Evolutionary conservation across 257 asterid genomes (phyloP), one percentile per base, ranked within the genome.

Genomic region (Cruciata laevipes): DNA sequence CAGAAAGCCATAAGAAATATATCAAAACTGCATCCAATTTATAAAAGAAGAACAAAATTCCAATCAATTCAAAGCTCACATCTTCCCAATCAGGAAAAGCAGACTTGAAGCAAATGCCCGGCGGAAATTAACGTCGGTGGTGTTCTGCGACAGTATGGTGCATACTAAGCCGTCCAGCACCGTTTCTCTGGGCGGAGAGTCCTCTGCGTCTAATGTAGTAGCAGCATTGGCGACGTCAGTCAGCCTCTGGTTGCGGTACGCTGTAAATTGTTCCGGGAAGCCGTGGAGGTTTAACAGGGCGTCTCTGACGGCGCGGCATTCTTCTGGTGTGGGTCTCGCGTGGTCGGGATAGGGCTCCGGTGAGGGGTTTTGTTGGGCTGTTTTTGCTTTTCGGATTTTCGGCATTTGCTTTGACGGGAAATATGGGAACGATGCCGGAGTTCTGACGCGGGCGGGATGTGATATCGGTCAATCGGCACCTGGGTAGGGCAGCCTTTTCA

Each of bases 81-180:
- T 84, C 74, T 70, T 84, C 81, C 96, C 96, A 91, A 35, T 81
- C 75, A 47, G 96, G 96, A 70, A 87, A 89, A 80, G 90, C 83
- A 60, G 74, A 66, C 76, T 81, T 91, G 40, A 80, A 72, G 84
- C 84, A 76, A 91, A 91, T 23, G 95, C 98, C 86, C 73, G 87
- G 6, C 77, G 94, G 68, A 94, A 84, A 74, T 88, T 91, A 63
- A 74, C 82, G 77, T 91, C 96, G 23, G 91, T 87, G 35, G 96
- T 91, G 73, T 91, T 91, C 81, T 91, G 98, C 27, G 98, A 91
- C 67, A 91, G 74, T 58, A 88, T 77, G 20, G 86, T 89, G 72
- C 80, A 83, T 58, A 88, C 83, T 59, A 91, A 67, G 66, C 97
- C 97, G 72, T 88, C 96, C 73, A 91, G 73, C 59, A 91, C 95